These are phyloP conservation scores for Albugo candida DNA, from an alignment of 352 stramenopile species.

Conservation along the genomic window DNA sequence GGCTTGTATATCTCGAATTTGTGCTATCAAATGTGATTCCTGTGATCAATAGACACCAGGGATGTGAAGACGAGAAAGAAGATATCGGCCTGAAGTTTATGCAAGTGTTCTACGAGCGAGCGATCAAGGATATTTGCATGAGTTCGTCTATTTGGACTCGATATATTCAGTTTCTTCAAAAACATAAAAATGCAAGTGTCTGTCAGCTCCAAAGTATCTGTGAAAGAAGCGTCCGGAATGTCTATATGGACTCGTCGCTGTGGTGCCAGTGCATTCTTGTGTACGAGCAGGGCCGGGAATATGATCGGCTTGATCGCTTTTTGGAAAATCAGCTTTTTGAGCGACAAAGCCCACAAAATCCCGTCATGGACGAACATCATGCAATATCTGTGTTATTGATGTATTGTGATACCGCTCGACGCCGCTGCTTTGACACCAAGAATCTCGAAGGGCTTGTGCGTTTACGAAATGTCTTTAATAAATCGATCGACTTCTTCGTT, in stretches of 20 bases:
- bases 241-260: slow-evolving; percentile 35
- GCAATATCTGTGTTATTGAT: slow-evolving; percentile 23
- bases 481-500: no score
- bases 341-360: slow-evolving; percentile 4
- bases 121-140: slow-evolving; percentile 28
- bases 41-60: slow-evolving; percentile 9
- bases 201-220: slow-evolving; percentile 4
- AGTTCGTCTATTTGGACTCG: slow-evolving; percentile 30
- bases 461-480: neutral
- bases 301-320: slow-evolving; percentile 10
- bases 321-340: slow-evolving; percentile 14
- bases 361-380: slow-evolving; percentile 31
- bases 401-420: slow-evolving; percentile 20
- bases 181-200: neutral
- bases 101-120: slow-evolving; percentile 31
- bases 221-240: slow-evolving; percentile 30
- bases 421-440: slow-evolving; percentile 7
- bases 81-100: slow-evolving; percentile 12
- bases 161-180: slow-evolving; percentile 22
- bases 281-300: slow-evolving; percentile 15
- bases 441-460: slow-evolving; percentile 4
- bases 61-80: neutral
- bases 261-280: slow-evolving; percentile 36
- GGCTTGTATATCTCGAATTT: slow-evolving; percentile 49
- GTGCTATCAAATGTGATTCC: slow-evolving; percentile 24